These are phyloP conservation scores for Rosa persica DNA, from an alignment of 306 rosid species.

Conservation along the genomic window DNA sequence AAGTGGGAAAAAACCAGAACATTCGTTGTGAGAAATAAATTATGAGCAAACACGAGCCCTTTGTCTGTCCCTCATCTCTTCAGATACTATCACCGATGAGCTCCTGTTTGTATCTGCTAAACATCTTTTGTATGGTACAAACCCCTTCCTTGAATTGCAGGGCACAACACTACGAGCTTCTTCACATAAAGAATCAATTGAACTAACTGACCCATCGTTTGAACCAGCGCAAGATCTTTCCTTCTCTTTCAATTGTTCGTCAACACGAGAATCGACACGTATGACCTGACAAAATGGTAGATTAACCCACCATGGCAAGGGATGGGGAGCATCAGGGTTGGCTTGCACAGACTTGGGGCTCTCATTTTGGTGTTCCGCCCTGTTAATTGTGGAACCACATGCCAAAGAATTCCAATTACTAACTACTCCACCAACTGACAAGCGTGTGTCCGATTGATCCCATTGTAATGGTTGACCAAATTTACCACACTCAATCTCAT, in stretches of 20 bases:
- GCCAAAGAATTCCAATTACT: constrained; percentile 27
- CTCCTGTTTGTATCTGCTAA: constrained; percentile 58
- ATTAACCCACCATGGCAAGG: constrained; percentile 48
- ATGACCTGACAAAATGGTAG: constrained; percentile 31
- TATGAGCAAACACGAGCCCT: constrained; percentile 76
- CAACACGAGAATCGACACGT: constrained; percentile 29
- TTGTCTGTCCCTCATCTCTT: constrained; percentile 59
- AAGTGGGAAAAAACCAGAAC: neutral
- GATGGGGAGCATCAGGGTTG: constrained; percentile 23
- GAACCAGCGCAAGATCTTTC: constrained; percentile 62
- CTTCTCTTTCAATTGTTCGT: constrained; percentile 34
- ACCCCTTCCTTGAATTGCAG: constrained; percentile 56
- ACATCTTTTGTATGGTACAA: constrained; percentile 84
- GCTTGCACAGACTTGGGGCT: constrained; percentile 20
- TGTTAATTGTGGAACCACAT: constrained; percentile 25
- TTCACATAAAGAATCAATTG: constrained; percentile 37
- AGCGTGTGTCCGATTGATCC: constrained; percentile 32
- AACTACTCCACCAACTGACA: constrained; percentile 51
- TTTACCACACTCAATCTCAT: constrained; percentile 31
- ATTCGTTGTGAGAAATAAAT: neutral
- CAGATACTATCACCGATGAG: constrained; percentile 42
- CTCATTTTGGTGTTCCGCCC: constrained; percentile 32
- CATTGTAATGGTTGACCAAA: constrained; percentile 36
- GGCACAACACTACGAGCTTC: constrained; percentile 20
- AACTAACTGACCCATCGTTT: constrained; percentile 41